phyloP scores from a whole-genome alignment of 2,329 filamentous ascomycete species.

The Fusarium sp. region DNA sequence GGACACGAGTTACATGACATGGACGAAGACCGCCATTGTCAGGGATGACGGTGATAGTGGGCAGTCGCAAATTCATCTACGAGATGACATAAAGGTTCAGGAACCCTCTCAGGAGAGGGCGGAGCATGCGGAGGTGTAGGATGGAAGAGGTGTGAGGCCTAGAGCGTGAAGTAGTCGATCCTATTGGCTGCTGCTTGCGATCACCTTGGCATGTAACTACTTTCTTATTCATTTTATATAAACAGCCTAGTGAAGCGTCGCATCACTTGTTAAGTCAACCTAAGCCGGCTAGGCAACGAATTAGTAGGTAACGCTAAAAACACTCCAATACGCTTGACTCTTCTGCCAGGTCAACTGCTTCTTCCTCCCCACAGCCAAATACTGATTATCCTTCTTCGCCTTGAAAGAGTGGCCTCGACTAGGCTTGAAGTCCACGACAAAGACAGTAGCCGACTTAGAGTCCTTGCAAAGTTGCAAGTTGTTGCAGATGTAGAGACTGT shows the following conservation, averaged over 20 bases:
- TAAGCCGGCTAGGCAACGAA: too few species aligned
- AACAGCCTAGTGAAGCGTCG: too few species aligned
- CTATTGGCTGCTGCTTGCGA: too few species aligned
- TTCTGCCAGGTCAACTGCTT: background rate
- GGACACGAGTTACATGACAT: background rate
- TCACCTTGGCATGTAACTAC: too few species aligned
- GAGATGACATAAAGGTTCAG: background rate
- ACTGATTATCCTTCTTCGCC: background rate
- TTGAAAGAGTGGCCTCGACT: slow-evolving; percentile 4
- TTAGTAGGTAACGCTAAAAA: slow-evolving; percentile 18
- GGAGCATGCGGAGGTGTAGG: too few species aligned
- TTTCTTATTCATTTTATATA: too few species aligned
- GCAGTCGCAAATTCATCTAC: background rate
- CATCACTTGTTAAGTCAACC: too few species aligned
- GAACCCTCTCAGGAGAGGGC: background rate
- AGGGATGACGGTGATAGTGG: background rate
- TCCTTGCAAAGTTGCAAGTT: background rate
- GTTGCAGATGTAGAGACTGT: slow-evolving; percentile 4
- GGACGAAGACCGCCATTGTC: background rate
- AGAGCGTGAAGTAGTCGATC: too few species aligned
- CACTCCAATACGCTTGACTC: background rate
- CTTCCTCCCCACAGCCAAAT: background rate
- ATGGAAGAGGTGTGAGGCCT: too few species aligned
- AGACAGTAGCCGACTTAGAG: background rate
- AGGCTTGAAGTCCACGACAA: slow-evolving; percentile 1